These are phyloP conservation scores for Pseudopyricularia javanii DNA, from an alignment of 2,329 filamentous ascomycete genomes.

Conservation along the genomic window DNA sequence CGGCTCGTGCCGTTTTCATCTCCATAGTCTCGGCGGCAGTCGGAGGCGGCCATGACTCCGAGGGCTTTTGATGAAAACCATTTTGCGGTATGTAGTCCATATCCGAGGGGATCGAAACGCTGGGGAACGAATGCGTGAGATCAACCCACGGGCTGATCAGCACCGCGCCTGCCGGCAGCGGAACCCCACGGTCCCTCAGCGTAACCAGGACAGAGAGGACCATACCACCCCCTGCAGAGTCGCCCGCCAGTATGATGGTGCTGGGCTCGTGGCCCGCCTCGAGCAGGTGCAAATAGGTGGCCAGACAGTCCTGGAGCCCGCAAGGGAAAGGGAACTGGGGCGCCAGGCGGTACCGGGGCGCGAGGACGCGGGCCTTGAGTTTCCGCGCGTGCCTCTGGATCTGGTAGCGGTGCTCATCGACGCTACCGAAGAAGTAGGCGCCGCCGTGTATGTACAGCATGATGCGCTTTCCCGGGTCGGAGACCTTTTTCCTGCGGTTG, in stretches of 20 bases:
- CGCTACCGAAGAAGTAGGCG: slow-evolving; percentile 83
- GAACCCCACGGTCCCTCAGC: slow-evolving; percentile 69
- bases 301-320: slow-evolving; percentile 78
- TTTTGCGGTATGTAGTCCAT: slow-evolving; percentile 80
- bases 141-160: slow-evolving; percentile 95
- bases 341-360: slow-evolving; percentile 74
- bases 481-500: slow-evolving; percentile 52
- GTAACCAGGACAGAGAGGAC: slow-evolving; percentile 67
- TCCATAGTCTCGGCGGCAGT: slow-evolving; percentile 60
- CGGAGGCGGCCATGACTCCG: slow-evolving; percentile 82
- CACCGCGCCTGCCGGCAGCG: slow-evolving; percentile 79
- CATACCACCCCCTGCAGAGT: slow-evolving; percentile 92
- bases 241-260: slow-evolving; percentile 78
- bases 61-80: slow-evolving; percentile 87
- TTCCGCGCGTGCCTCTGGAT: slow-evolving; percentile 93
- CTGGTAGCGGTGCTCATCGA: slow-evolving; percentile 96
- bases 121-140: slow-evolving; percentile 89
- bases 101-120: slow-evolving; percentile 58
- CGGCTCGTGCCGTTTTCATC: slow-evolving; percentile 32
- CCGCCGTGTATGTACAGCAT: slow-evolving; percentile 94
- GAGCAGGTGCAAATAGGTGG: slow-evolving; percentile 75
- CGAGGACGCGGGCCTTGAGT: slow-evolving; percentile 78
- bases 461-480: slow-evolving; percentile 54
- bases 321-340: slow-evolving; percentile 96
- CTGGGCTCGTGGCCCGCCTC: slow-evolving; percentile 56